Base-by-base conservation (phyloP, 1,139 yeast genomes). In the Lodderomyces theae region DNA sequence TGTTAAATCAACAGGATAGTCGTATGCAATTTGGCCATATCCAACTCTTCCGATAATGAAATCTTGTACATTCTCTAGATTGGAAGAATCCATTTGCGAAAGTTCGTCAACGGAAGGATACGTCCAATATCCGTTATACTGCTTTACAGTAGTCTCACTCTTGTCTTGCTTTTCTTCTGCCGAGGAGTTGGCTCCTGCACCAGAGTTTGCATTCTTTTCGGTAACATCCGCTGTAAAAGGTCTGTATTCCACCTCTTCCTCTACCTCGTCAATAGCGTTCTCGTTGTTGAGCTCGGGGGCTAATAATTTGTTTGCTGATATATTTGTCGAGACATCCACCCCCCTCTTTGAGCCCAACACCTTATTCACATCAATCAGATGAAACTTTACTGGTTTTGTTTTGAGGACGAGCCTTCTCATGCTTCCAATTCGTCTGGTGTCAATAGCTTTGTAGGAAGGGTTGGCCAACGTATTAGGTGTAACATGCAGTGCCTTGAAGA, bases 1-100 rank as follows among this genome's bases (percentile, higher is more conserved):
- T 0, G 86, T 68, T 44, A 89, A 64, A 54, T 89, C 95, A 8
- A 89, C 95, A 1, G 94, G 87, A 36, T 65, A 69, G 34, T 74
- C 69, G 54, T 81, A 89, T 9, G 85, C 80, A 42, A 89, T 76
- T 53, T 84, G 88, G 23, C 96, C 97, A 35, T 41, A 44, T 8
- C 44, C 44, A 42, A 70, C 73, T 47, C 96, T 78, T 1, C 97
- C 97, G 48, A 86, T 74, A 8, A 84, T 77, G 51, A 89, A 84
- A 49, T 82, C 77, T 10, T 81, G 77, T 12, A 89, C 80, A 19
- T 67, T 66, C 0, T 78, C 50, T 15, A 89, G 70, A 45, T 83
- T 78, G 32, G 74, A 69, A 3, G 62, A 52, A 0, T 85, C 56
- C 50, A 79, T 57, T 8, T 63, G 51, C 1, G 72, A 56, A 5